Conservation (phyloP, 2,329 filamentous ascomycete genomes). For the Bipolaris sorokiniana region DNA sequence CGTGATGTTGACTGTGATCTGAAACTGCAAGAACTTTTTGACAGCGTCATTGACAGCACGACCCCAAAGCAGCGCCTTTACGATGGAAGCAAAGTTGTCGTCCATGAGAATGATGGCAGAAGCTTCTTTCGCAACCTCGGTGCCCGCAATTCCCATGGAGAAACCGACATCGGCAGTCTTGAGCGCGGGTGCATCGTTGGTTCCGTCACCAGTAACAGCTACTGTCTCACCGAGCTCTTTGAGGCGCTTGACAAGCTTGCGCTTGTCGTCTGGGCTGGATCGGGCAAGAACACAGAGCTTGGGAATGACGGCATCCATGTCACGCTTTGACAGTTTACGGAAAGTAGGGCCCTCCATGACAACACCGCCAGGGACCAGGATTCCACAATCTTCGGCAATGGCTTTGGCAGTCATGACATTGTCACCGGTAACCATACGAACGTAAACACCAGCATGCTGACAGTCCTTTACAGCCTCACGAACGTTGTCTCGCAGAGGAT, state of each 20-base stretch:
- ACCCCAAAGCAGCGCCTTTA: conserved; percentile 83
- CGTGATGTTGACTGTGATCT: conserved; percentile 89
- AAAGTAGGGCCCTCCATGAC: conserved; percentile 82
- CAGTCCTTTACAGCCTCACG: conserved; percentile 73
- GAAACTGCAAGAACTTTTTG: conserved; percentile 60
- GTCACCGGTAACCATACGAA: conserved; percentile 86
- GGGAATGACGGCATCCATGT: conserved; percentile 63
- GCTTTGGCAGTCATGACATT: conserved; percentile 80
- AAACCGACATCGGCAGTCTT: conserved; percentile 84
- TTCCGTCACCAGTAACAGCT: conserved; percentile 82
- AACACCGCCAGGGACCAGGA: conserved; percentile 71
- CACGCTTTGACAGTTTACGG: conserved; percentile 69
- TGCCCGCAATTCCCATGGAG: conserved; percentile 84
- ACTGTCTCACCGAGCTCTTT: conserved; percentile 76
- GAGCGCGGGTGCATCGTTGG: conserved; percentile 81
- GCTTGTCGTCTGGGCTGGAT: conserved; percentile 73
- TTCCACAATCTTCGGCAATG: conserved; percentile 80
- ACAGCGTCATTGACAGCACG: conserved; percentile 53
- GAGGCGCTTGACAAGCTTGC: conserved; percentile 67
- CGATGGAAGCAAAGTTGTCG: conserved; percentile 85
- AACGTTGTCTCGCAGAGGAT: conserved; percentile 78
- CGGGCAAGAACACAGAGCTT: conserved; percentile 71
- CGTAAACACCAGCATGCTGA: conserved; percentile 76
- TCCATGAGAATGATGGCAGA: conserved; percentile 88
- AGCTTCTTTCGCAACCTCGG: conserved; percentile 83